Percentiles rank a stretch among this genome's conserved stretches.
Evolutionary conservation across 2,329 filamentous ascomycete genomes (phyloP).

Genomic region (Graphium sp.): DNA sequence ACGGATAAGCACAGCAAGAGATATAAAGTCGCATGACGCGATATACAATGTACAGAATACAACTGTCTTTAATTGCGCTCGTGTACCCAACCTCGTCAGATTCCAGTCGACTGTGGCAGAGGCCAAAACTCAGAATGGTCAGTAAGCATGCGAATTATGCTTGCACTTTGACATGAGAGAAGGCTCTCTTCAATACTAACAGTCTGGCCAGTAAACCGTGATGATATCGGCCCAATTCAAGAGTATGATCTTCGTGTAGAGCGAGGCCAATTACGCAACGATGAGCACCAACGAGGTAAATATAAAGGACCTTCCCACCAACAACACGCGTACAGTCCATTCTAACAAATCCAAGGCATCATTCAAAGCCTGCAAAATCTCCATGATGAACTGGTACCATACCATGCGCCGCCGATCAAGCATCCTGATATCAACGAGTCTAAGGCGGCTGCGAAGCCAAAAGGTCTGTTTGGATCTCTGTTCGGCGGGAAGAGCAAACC

Average conservation of each 20-base stretch:
- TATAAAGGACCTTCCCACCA: not conserved
- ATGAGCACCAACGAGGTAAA: slow-evolving; percentile 77
- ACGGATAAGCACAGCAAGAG: no score
- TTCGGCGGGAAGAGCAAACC: slow-evolving; percentile 27
- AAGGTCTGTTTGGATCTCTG: slow-evolving; percentile 41
- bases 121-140: no score
- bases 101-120: no score
- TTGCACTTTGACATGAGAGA: no score
- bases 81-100: no score
- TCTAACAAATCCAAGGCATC: slow-evolving; percentile 39
- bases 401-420: slow-evolving; percentile 55
- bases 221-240: slow-evolving; percentile 52
- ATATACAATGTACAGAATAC: no score
- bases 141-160: no score
- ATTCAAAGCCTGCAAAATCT: slow-evolving; percentile 81
- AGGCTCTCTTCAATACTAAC: no score
- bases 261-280: slow-evolving; percentile 59
- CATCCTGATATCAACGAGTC: slow-evolving; percentile 62
- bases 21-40: no score
- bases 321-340: slow-evolving; percentile 6
- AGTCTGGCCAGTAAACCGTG: slow-evolving; percentile 10
- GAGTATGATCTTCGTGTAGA: slow-evolving; percentile 79
- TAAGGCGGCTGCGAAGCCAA: slow-evolving; percentile 28
- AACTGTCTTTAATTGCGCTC: no score
- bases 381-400: slow-evolving; percentile 63